Conservation (phyloP, 345 rosid species). For the Cochlearia excelsa region DNA sequence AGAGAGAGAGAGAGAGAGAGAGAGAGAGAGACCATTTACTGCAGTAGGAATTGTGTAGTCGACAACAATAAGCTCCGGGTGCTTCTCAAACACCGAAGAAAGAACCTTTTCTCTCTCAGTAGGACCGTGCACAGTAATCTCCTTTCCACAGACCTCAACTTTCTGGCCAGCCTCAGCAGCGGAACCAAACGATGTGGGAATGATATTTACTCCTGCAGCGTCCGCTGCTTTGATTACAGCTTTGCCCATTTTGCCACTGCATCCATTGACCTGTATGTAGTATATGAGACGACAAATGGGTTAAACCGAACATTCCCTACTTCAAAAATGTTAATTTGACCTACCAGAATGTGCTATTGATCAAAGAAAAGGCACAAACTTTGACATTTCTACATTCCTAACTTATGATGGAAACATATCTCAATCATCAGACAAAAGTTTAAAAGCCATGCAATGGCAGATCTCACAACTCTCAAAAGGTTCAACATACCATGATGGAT, state of each 20-base stretch:
- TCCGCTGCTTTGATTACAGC: conserved; percentile 85
- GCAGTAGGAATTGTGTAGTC: conserved; percentile 85
- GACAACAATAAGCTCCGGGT: conserved; percentile 74
- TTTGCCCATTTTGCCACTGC: conserved; percentile 87
- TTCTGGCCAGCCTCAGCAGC: conserved; percentile 57
- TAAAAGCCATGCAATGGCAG: not conserved
- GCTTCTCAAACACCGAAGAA: conserved; percentile 49
- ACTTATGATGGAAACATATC: not conserved
- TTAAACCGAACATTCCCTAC: conserved; percentile 2
- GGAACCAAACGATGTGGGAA: conserved; percentile 78
- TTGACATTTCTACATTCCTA: conserved; percentile 3
- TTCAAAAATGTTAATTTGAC: not conserved
- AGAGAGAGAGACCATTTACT: conserved; percentile 64
- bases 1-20: not conserved
- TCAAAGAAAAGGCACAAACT: conserved; percentile 9
- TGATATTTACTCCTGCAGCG: conserved; percentile 69
- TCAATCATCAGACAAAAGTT: conserved; percentile 8
- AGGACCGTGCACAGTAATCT: conserved; percentile 69
- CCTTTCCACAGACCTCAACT: conserved; percentile 66
- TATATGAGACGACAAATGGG: not conserved
- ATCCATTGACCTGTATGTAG: conserved; percentile 75
- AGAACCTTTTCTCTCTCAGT: conserved; percentile 66
- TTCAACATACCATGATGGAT: conserved; percentile 44
- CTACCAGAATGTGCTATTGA: not conserved
- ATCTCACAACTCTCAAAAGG: not conserved